Evolutionary conservation across 2,329 filamentous ascomycete species (phyloP).

Genomic region (Clathrospora elynae): DNA sequence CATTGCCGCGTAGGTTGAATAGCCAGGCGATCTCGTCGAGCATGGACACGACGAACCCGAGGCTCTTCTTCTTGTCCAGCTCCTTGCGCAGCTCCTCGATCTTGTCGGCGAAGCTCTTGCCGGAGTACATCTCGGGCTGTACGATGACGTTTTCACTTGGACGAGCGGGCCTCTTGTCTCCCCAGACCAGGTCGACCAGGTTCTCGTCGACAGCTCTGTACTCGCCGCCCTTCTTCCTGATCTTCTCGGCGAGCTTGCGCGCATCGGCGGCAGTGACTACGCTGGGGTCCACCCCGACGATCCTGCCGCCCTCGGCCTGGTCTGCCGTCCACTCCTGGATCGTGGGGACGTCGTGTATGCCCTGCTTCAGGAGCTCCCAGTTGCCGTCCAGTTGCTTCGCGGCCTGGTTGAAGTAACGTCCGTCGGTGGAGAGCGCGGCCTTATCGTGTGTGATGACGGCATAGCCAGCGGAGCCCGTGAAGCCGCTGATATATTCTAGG

Average conservation of each 20-base stretch:
- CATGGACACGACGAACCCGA: constrained; percentile 89
- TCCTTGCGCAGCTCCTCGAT: constrained; percentile 87
- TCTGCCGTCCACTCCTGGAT: constrained; percentile 96
- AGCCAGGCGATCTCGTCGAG: constrained; percentile 97
- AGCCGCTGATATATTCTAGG: constrained; percentile 83
- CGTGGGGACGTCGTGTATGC: constrained; percentile 88
- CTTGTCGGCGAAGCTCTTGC: constrained; percentile 82
- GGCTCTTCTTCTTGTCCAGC: constrained; percentile 84
- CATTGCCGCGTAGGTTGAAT: constrained; percentile 93
- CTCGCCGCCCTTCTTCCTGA: constrained; percentile 84
- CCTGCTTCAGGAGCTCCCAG: constrained; percentile 91
- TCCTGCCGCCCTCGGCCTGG: constrained; percentile 83
- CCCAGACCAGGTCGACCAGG: constrained; percentile 92
- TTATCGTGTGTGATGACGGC: constrained; percentile 85
- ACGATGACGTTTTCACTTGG: constrained; percentile 78
- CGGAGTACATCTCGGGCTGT: constrained; percentile 73
- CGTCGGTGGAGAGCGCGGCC: constrained; percentile 90
- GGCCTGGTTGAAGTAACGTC: constrained; percentile 97
- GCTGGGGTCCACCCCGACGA: constrained; percentile 87
- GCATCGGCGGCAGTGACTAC: constrained; percentile 77
- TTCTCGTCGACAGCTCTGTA: constrained; percentile 79
- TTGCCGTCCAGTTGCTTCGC: constrained; percentile 87
- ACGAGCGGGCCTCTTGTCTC: constrained; percentile 69
- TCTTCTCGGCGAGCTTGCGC: constrained; percentile 79
- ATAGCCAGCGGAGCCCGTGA: constrained; percentile 92